Base-by-base conservation (phyloP, 768 basidiomycete genomes). In the Tylopilus subfusipes region DNA sequence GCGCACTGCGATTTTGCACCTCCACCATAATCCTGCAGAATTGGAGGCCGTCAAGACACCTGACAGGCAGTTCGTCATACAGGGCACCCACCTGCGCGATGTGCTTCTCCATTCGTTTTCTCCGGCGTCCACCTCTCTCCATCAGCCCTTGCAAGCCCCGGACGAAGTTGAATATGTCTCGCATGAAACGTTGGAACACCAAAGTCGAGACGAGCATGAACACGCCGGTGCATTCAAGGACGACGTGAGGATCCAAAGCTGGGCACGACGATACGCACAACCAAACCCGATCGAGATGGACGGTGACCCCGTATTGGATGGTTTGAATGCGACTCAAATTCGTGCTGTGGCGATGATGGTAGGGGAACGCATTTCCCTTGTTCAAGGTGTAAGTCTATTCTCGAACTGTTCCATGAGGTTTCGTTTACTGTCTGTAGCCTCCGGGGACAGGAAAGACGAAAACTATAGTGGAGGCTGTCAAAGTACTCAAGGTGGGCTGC, bases 371-470 rank as follows among this genome's bases (percentile, higher is more conserved):
- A 70, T 92, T 27, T 88, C 88, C 65, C 75, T 97, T 25, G 82
- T 97, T 19, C 93, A 97, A 72, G 93, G 93, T 30, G 92, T 93
- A 67, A 61, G 86, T 51, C 4, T 18, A n/a, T 4, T 8, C 27
- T 3, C 30, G 4, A 14, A 34, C 30, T n/a, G 25, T 39, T 46
- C 14, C 11, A 44, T 14, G 12, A 25, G 31, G 24, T 33, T 33
- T 54, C 19, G 55, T 49, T 33, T 19, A 50, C 25, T 14, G 16
- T 50, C 42, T 45, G 52, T 62, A 92, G 89, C 91, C 93, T 38
- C 93, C 92, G 19, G 93, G 93, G 21, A 94, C 92, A 0, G 94
- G 94, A 33, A 98, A 98, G 71, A 95, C 93, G 2, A 86, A 87
- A 67, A 95, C 92, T 0, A 93, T 95, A 43, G 84, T 93, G n/a